These are phyloP conservation scores for Verticillium longisporum DNA, from an alignment of 2,329 filamentous ascomycete genomes.

Conservation along the genomic window DNA sequence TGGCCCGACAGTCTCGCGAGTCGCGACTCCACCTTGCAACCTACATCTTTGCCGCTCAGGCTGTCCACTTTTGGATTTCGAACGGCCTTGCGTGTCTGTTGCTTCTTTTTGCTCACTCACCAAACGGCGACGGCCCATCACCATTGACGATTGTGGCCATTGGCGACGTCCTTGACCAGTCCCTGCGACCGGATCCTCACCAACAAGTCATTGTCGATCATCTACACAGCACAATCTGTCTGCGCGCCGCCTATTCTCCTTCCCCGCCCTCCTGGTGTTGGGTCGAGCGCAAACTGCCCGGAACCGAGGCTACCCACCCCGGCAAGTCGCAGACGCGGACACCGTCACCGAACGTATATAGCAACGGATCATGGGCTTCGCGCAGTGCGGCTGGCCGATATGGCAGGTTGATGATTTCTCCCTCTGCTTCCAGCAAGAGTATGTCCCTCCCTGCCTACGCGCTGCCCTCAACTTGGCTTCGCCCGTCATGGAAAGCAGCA, in stretches of 20 bases:
- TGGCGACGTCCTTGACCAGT: not conserved
- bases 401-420: constrained; percentile 61
- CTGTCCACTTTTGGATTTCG: not conserved
- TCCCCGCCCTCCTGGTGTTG: not conserved
- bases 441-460: constrained; percentile 25
- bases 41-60: not conserved
- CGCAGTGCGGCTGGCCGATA: constrained; percentile 49
- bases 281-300: not conserved
- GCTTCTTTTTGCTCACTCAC: not conserved
- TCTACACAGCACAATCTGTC: not conserved
- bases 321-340: not conserved
- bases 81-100: not conserved
- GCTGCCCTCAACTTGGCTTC: not conserved
- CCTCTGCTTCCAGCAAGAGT: constrained; percentile 61
- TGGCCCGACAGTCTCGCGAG: not conserved
- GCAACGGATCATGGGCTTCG: constrained; percentile 36
- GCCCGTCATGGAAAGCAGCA: not conserved
- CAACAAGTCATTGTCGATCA: not conserved
- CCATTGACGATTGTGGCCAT: not conserved
- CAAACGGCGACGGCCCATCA: not conserved
- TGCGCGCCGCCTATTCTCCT: not conserved
- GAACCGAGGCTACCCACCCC: not conserved
- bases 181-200: not conserved
- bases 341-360: not conserved
- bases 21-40: not conserved